Percentiles rank a stretch among this genome's conserved stretches.
These are phyloP conservation scores for Citrus inodora DNA, from an alignment of 345 rosid species.

Conservation along the genomic window DNA sequence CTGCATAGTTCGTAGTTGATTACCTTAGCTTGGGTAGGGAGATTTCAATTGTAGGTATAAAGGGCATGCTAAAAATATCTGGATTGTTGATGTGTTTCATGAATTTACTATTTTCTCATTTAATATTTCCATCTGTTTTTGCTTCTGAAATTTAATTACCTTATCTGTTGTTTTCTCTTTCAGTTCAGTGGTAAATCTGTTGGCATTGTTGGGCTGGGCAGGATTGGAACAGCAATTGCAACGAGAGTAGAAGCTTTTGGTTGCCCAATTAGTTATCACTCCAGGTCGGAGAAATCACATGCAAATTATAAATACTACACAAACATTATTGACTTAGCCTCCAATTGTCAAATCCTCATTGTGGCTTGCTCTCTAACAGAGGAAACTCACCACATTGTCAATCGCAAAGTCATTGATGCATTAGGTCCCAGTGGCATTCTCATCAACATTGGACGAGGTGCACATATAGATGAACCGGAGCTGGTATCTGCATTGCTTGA, in stretches of 20 bases:
- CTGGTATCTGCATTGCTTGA: conserved; percentile 59
- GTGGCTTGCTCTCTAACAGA: conserved; percentile 55
- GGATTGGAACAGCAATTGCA: conserved; percentile 58
- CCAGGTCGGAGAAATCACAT: conserved; percentile 41
- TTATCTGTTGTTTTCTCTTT: conserved; percentile 6
- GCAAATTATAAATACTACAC: conserved; percentile 40
- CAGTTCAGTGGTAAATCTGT: conserved; percentile 61
- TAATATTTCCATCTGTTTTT: background rate
- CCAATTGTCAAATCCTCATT: conserved; percentile 42
- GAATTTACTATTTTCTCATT: background rate
- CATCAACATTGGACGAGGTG: conserved; percentile 59
- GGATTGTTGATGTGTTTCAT: background rate
- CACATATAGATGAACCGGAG: conserved; percentile 54
- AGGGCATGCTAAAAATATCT: background rate
- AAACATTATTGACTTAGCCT: conserved; percentile 40
- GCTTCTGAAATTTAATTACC: background rate
- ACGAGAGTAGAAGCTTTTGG: conserved; percentile 58
- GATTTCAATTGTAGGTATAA: background rate
- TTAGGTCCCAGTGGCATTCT: conserved; percentile 62
- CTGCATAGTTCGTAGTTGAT: background rate
- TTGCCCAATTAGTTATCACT: conserved; percentile 48
- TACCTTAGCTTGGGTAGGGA: background rate
- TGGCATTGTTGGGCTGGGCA: conserved; percentile 60
- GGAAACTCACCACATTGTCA: conserved; percentile 47
- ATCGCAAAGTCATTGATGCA: conserved; percentile 47